Evolutionary conservation across 257 asterid genomes (phyloP).

Genomic region (Coffea canephora): DNA sequence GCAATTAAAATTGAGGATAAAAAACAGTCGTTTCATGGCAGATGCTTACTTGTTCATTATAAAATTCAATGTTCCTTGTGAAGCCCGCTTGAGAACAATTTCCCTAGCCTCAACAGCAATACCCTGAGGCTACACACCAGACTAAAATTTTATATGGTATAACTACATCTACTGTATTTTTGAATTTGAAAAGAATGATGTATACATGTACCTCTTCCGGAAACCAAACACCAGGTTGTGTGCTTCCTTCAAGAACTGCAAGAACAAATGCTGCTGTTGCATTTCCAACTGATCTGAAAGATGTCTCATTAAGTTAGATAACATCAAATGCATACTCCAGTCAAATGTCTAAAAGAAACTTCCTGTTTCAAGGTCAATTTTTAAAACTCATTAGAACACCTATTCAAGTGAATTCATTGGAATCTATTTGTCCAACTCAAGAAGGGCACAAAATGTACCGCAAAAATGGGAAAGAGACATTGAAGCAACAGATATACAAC

Average conservation of each 20-base stretch:
- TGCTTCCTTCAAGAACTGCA: slow-evolving; percentile 90
- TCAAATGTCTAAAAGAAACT: neutral
- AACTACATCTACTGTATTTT: neutral
- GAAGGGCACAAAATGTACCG: neutral
- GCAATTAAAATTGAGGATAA: neutral
- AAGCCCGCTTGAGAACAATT: slow-evolving; percentile 68
- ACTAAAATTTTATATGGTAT: neutral
- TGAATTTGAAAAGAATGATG: neutral
- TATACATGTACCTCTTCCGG: slow-evolving; percentile 70
- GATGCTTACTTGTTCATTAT: slow-evolving; percentile 39
- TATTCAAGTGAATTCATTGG: neutral
- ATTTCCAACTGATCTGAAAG: slow-evolving; percentile 78
- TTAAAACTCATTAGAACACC: neutral
- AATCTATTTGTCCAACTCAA: neutral
- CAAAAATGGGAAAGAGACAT: neutral
- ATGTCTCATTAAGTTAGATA: neutral
- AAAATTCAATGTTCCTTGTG: slow-evolving; percentile 80
- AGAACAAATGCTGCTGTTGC: slow-evolving; percentile 77
- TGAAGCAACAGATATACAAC: neutral
- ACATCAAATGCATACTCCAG: neutral
- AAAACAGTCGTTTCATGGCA: neutral
- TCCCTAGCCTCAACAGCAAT: slow-evolving; percentile 85
- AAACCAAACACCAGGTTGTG: slow-evolving; percentile 94
- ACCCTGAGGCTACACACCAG: slow-evolving; percentile 63
- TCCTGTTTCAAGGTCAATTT: neutral